Evolutionary conservation across 306 rosid species (phyloP), one percentile per base, ranked within the genome.

Genomic region (Delonix regia): DNA sequence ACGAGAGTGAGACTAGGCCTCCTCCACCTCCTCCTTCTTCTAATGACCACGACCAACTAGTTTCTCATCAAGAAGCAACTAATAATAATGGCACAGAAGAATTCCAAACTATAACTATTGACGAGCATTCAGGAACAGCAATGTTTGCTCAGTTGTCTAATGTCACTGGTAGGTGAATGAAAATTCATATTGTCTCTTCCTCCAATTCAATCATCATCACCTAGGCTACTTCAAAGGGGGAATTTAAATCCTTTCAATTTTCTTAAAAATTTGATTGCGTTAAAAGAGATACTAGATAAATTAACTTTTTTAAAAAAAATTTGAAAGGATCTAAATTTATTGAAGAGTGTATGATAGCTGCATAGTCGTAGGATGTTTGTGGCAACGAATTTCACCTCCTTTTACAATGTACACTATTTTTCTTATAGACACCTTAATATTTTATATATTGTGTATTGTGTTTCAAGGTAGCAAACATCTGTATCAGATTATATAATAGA

Each of bases 161-260:
- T 82, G 89, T 89, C 38, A 83, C 78, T 65, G 91, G 88, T 45
- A 82, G 93, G 80, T 89, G 64, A 87, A 71, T 60, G 48, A 33
- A 33, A 28, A n/a, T 19, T 14, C 21, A 4, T 25, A 69, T 72
- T 27, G 4, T 60, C 19, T 0, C 55, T 62, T 47, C 33, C 42
- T 48, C 16, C 22, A 28, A 44, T 59, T 9, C 19, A 63, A 15
- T 34, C 56, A 3, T 36, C 55, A 47, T 13, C 33, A 49, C 24
- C 8, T 18, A 18, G 57, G 57, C 22, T 51, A 11, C 57, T 16
- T n/a, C 10, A 51, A n/a, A 47, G n/a, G 18, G 13, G 7, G 13
- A 14, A 11, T 11, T 45, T 14, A 8, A 18, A 45, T 45, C 9
- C 2, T 38, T 2, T 45, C 16, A 11, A 3, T 14, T 47, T 16